Conservation (phyloP, 2,329 filamentous ascomycete species). For the Talaromyces sp. region DNA sequence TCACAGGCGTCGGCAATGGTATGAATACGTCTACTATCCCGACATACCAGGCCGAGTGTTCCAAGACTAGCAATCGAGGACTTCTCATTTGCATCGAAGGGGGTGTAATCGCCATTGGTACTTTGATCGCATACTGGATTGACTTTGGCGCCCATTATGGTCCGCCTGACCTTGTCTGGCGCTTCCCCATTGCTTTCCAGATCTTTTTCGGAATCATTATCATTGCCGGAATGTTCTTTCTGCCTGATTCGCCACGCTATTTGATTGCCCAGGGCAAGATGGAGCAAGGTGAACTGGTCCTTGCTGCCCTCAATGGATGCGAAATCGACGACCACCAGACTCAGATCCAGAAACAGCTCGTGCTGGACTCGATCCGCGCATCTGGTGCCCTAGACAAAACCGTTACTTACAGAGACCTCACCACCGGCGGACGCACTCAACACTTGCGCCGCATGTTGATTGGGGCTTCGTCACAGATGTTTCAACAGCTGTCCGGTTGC, state of each 20-base stretch:
- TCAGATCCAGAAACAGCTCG: constrained; percentile 56
- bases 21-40: constrained; percentile 53
- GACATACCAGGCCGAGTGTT: constrained; percentile 47
- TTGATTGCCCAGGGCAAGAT: constrained; percentile 45
- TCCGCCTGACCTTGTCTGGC: constrained; percentile 31
- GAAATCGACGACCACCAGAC: constrained; percentile 48
- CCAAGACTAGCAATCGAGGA: constrained; percentile 47
- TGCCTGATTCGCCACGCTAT: constrained; percentile 32
- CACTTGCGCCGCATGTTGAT: constrained; percentile 20
- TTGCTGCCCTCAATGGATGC: constrained; percentile 42
- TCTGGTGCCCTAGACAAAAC: constrained; percentile 52
- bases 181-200: constrained; percentile 47
- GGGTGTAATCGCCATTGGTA: constrained; percentile 35
- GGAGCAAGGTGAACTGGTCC: constrained; percentile 41
- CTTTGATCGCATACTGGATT: constrained; percentile 21
- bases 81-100: constrained; percentile 52
- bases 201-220: constrained; percentile 41
- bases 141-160: constrained; percentile 19
- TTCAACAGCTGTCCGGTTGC: constrained; percentile 41
- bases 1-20: constrained; percentile 52
- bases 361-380: constrained; percentile 62
- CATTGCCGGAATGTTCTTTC: constrained; percentile 27
- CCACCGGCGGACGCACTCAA: constrained; percentile 19
- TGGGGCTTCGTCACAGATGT: constrained; percentile 20
- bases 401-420: constrained; percentile 44